phyloP scores from a whole-genome alignment of 2,329 filamentous ascomycete species.

The Microcera coccophila region DNA sequence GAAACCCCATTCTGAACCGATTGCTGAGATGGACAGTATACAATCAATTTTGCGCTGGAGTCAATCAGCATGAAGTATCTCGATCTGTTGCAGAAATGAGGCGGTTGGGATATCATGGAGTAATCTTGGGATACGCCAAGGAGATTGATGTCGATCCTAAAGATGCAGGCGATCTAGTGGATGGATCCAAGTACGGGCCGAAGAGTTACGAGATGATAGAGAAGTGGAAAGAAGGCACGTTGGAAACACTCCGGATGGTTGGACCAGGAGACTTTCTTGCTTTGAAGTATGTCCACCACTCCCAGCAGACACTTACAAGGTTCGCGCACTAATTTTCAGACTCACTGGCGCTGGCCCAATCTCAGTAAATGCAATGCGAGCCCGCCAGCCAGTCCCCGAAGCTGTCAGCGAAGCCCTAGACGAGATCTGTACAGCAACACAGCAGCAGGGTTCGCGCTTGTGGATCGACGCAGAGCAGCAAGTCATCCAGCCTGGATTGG shows the following conservation, averaged over 20 bases:
- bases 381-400: slow-evolving; percentile 30
- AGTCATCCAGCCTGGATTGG: slow-evolving; percentile 38
- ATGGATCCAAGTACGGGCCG: slow-evolving; percentile 2
- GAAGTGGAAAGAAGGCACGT: slow-evolving; percentile 50
- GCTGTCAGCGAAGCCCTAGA: slow-evolving; percentile 39
- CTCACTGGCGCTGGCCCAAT: slow-evolving; percentile 40
- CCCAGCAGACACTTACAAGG: background rate
- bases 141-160: slow-evolving; percentile 39
- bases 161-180: slow-evolving; percentile 11
- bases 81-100: slow-evolving; percentile 44
- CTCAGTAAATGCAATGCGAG: slow-evolving; percentile 36
- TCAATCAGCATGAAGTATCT: slow-evolving; percentile 44
- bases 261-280: slow-evolving; percentile 53
- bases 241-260: slow-evolving; percentile 51
- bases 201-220: slow-evolving; percentile 28
- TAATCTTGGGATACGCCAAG: slow-evolving; percentile 51
- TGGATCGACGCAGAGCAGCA: slow-evolving; percentile 47
- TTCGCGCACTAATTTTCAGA: slow-evolving; percentile 22
- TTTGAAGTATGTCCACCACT: slow-evolving; percentile 42
- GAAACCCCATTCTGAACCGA: slow-evolving; percentile 35
- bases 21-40: slow-evolving; percentile 47
- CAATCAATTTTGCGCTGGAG: slow-evolving; percentile 55
- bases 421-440: slow-evolving; percentile 36
- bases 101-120: slow-evolving; percentile 47
- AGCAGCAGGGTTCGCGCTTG: slow-evolving; percentile 35